Percentiles rank a stretch among this genome's conserved stretches.
These are phyloP conservation scores for Chenopodium formosanum DNA, from an alignment of 148 eudicot species.

Conservation along the genomic window DNA sequence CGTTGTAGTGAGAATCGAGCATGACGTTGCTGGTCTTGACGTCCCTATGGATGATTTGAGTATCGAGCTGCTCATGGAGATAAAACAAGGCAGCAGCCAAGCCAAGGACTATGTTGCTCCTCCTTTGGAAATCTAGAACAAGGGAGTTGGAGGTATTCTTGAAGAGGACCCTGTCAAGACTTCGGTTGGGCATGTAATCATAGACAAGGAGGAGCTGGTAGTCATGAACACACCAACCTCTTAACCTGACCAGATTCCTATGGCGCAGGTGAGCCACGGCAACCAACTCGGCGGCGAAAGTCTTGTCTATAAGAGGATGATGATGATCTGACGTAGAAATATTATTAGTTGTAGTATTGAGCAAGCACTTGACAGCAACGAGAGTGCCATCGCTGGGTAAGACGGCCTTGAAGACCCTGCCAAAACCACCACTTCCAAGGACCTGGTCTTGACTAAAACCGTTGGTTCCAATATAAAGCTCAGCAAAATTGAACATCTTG, in stretches of 20 bases:
- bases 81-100: constrained; percentile 78
- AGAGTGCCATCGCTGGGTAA: constrained; percentile 72
- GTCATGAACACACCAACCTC: constrained; percentile 94
- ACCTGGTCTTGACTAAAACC: constrained; percentile 61
- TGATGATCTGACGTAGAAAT: neutral
- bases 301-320: constrained; percentile 51
- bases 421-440: constrained; percentile 93
- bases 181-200: constrained; percentile 92
- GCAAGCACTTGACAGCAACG: constrained; percentile 88
- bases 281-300: constrained; percentile 81
- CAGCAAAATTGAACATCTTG: constrained; percentile 79
- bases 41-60: constrained; percentile 92
- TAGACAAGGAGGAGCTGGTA: constrained; percentile 72
- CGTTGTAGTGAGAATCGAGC: constrained; percentile 82
- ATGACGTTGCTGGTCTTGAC: constrained; percentile 95
- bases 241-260: constrained; percentile 79
- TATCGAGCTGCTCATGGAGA: constrained; percentile 88
- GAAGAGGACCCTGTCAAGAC: constrained; percentile 79
- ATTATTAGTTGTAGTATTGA: neutral
- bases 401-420: constrained; percentile 64
- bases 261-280: constrained; percentile 98
- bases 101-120: constrained; percentile 57
- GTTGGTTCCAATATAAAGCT: constrained; percentile 79
- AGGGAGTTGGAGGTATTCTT: constrained; percentile 17
- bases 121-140: constrained; percentile 49